phyloP scores from a whole-genome alignment of 2,329 filamentous ascomycete species.

The Phyllosticta ampelicida region DNA sequence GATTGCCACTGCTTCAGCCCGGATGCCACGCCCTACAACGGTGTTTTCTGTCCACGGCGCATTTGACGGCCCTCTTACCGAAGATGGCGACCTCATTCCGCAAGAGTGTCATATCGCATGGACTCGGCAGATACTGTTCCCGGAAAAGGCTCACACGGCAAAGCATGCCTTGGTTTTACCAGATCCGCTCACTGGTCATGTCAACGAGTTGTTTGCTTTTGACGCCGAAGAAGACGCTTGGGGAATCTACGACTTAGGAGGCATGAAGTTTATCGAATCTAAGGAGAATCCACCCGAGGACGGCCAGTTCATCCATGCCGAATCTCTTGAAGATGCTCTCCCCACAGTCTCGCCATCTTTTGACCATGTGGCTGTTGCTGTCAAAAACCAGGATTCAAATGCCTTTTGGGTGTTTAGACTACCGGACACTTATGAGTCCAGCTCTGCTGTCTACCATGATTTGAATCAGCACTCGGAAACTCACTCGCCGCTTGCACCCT shows the following conservation, averaged over 20 bases:
- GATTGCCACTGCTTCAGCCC: constrained; percentile 28
- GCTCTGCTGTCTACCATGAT: constrained; percentile 20
- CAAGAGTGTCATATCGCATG: constrained; percentile 26
- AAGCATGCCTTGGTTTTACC: constrained; percentile 29
- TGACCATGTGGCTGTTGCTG: constrained; percentile 28
- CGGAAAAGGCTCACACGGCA: constrained; percentile 27
- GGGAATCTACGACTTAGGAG: constrained; percentile 30
- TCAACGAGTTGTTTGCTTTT: constrained; percentile 32
- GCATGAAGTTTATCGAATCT: constrained; percentile 26
- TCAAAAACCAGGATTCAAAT: constrained; percentile 28
- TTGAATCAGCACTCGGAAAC: constrained; percentile 15
- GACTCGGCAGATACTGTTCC: constrained; percentile 32
- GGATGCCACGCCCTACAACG: constrained; percentile 25
- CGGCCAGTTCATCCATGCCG: constrained; percentile 27
- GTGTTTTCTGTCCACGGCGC: constrained; percentile 28
- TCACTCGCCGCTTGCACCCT: constrained; percentile 26
- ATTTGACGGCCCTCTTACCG: constrained; percentile 29
- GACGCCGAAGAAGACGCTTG: constrained; percentile 30
- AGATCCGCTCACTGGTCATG: constrained; percentile 26
- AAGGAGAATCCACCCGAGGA: constrained; percentile 30
- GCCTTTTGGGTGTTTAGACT: constrained; percentile 30
- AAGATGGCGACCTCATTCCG: constrained; percentile 29
- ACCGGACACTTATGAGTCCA: constrained; percentile 16
- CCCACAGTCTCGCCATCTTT: constrained; percentile 29
- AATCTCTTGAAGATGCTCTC: constrained; percentile 31